These are phyloP conservation scores for Claviceps sorghi DNA, from an alignment of 2,329 filamentous ascomycete genomes.

Conservation along the genomic window DNA sequence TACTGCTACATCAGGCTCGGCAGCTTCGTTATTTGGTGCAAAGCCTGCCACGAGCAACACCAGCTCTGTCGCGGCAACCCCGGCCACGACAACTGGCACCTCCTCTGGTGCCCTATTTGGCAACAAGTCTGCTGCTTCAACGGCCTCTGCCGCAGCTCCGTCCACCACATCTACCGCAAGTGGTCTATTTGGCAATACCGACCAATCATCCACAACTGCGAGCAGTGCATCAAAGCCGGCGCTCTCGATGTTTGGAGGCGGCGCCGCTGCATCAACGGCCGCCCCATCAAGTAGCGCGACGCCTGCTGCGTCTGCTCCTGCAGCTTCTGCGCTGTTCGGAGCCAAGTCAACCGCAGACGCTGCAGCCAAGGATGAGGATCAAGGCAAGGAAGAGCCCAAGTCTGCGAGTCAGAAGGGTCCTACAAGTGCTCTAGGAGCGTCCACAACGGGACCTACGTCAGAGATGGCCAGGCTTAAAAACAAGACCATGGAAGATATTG, in stretches of 20 bases:
- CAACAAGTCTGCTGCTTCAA: conserved; percentile 13
- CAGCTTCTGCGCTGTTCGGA: conserved; percentile 17
- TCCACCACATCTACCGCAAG: not conserved
- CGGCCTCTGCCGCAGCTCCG: conserved; percentile 14
- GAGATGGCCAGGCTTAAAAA: conserved; percentile 87
- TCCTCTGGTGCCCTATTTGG: conserved; percentile 18
- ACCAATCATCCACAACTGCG: conserved; percentile 8
- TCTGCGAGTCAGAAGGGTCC: conserved; percentile 15
- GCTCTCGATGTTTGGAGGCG: conserved; percentile 7
- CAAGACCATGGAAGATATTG: conserved; percentile 98
- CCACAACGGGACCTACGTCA: conserved; percentile 67
- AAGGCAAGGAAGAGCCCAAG: conserved; percentile 15
- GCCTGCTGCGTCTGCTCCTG: conserved; percentile 11
- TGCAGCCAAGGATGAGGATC: conserved; percentile 8
- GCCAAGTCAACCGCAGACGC: conserved; percentile 19
- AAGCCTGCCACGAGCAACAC: conserved; percentile 23
- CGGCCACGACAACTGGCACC: conserved; percentile 13
- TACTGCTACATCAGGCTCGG: conserved; percentile 11
- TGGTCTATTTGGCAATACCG: conserved; percentile 15
- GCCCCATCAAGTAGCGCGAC: conserved; percentile 16
- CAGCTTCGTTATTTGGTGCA: conserved; percentile 23
- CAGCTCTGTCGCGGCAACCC: conserved; percentile 9
- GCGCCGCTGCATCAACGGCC: conserved; percentile 13
- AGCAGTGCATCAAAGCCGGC: conserved; percentile 6
- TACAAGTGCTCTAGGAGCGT: conserved; percentile 44